Conservation (phyloP, 148 eudicot species). For the Camellia sinensis region DNA sequence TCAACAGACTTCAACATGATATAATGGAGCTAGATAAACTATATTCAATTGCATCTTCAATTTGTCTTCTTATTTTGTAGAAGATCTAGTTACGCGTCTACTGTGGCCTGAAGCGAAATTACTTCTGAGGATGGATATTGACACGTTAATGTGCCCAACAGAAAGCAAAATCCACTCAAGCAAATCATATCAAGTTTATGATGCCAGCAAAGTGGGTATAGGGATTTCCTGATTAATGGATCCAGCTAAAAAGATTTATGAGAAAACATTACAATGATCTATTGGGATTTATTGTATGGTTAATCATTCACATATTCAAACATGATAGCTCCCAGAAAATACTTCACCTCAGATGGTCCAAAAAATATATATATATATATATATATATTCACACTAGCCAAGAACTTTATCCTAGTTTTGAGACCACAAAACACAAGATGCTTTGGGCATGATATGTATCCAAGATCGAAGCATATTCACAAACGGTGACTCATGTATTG, state of each 20-base stretch:
- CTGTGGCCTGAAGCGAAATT: neutral
- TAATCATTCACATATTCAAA: neutral
- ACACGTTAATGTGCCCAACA: neutral
- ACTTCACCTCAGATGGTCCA: neutral
- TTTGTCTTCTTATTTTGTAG: no score
- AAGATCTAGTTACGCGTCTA: no score
- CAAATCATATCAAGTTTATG: neutral
- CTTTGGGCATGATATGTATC: slow-evolving; percentile 1
- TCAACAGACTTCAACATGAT: neutral
- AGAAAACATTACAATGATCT: neutral
- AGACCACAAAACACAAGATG: neutral
- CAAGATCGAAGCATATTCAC: neutral
- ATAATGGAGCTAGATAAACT: neutral
- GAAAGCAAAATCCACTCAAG: neutral
- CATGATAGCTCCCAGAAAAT: neutral
- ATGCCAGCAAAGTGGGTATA: neutral
- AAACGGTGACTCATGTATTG: neutral
- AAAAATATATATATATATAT: neutral
- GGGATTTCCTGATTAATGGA: neutral
- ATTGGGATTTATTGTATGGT: neutral
- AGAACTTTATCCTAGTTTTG: neutral
- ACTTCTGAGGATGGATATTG: neutral
- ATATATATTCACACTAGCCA: neutral
- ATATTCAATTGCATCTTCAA: no score
- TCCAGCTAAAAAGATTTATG: neutral